A percentile compares a stretch with the other conserved stretches of the same genome.
Evolutionary conservation across 2,329 filamentous ascomycete species (phyloP).

Genomic region (Aureobasidium uvarum): DNA sequence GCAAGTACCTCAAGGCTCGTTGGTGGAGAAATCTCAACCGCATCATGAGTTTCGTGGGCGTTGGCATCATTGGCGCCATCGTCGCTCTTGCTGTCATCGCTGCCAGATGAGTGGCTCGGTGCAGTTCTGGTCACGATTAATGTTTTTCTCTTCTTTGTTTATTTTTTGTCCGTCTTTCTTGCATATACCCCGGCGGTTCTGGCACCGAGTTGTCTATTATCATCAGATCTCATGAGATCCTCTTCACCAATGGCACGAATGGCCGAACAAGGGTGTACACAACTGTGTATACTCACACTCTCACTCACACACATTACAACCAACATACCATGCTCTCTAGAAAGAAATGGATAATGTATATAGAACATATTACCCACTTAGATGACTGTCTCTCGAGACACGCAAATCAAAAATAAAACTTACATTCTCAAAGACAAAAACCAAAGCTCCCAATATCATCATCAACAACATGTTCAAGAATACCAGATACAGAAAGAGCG

Average conservation of each 20-base stretch:
- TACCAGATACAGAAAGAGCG: not conserved
- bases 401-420: not conserved
- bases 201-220: not conserved
- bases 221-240: not conserved
- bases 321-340: not conserved
- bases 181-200: constrained; percentile 19
- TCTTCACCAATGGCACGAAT: not conserved
- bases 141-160: not conserved
- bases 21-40: constrained; percentile 43
- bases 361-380: not conserved
- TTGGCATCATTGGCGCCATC: constrained; percentile 39
- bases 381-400: not conserved
- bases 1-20: constrained; percentile 36
- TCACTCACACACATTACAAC: too few relatives aligned
- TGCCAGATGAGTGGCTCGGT: constrained; percentile 29
- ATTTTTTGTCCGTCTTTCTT: not conserved
- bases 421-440: not conserved
- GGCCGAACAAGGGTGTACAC: not conserved
- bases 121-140: constrained; percentile 2
- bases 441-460: too few relatives aligned
- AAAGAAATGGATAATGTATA: constrained; percentile 10
- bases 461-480: not conserved
- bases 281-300: not conserved
- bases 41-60: constrained; percentile 41
- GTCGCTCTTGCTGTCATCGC: constrained; percentile 40